These are phyloP conservation scores for Cairneyella variabilis DNA, from an alignment of 495 filamentous ascomycete genomes.

Conservation along the genomic window DNA sequence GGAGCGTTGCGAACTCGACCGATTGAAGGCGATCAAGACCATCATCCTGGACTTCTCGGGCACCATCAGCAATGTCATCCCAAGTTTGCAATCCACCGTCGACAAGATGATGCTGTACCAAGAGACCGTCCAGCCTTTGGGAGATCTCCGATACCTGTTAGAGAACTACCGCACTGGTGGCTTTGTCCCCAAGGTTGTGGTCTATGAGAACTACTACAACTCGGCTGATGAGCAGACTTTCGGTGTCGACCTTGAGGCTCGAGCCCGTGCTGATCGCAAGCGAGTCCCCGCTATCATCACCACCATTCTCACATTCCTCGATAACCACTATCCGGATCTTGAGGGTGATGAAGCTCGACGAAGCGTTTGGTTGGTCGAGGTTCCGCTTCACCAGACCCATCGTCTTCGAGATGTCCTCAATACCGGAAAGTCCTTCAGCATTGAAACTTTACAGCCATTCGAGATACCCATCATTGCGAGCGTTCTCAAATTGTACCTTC, in stretches of 20 bases:
- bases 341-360: conserved; percentile 94
- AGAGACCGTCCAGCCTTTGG: conserved; percentile 90
- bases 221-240: conserved; percentile 97
- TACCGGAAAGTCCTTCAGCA: conserved; percentile 76
- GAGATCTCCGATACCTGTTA: conserved; percentile 91
- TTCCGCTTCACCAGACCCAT: conserved; percentile 81
- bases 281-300: conserved; percentile 92
- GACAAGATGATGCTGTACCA: conserved; percentile 99
- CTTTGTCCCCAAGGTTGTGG: conserved; percentile 85
- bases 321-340: conserved; percentile 94
- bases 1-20: conserved; percentile 95
- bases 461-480: conserved; percentile 93
- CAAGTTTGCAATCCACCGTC: conserved; percentile 87
- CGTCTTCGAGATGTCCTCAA: conserved; percentile 79
- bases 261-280: conserved; percentile 89
- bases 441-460: conserved; percentile 75
- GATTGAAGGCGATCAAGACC: conserved; percentile 95
- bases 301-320: conserved; percentile 86
- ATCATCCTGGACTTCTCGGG: conserved; percentile 97
- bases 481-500: conserved; percentile 89
- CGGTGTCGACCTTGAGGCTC: conserved; percentile 91
- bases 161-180: conserved; percentile 96
- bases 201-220: conserved; percentile 99
- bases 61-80: conserved; percentile 96
- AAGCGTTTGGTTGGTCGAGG: conserved; percentile 90